A percentile compares a stretch with the other conserved stretches of the same genome.
These are phyloP conservation scores for Wickerhamomyces bovis DNA, from an alignment of 805 yeast genomes.

Conservation along the genomic window DNA sequence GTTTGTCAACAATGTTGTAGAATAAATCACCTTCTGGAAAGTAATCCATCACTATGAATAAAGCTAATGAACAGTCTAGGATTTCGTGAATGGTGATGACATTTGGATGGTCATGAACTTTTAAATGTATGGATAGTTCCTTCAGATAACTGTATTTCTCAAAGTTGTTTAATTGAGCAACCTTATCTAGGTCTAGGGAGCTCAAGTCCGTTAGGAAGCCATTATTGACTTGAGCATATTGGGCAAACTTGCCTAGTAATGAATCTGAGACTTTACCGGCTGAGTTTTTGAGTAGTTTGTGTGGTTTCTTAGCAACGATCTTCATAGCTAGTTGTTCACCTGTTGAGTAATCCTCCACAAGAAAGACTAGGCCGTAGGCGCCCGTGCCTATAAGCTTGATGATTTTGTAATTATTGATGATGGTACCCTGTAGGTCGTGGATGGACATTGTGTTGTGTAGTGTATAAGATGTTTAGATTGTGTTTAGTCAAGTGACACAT, in stretches of 20 bases:
- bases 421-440: conserved; percentile 4
- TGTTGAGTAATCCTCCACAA: conserved; percentile 50
- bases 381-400: conserved; percentile 55
- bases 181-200: conserved; percentile 19
- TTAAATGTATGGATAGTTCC: conserved; percentile 70
- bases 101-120: conserved; percentile 74
- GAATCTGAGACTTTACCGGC: conserved; percentile 12
- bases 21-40: conserved; percentile 83
- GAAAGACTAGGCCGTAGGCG: conserved; percentile 77
- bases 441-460: not conserved
- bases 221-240: conserved; percentile 2
- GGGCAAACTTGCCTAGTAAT: conserved; percentile 12
- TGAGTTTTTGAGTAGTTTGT: conserved; percentile 18
- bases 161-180: conserved; percentile 1
- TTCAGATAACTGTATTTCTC: conserved; percentile 29
- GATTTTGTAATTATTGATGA: conserved; percentile 16
- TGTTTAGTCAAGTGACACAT: not conserved
- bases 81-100: conserved; percentile 72
- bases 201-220: conserved; percentile 6
- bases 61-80: conserved; percentile 49
- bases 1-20: conserved; percentile 72
- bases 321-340: conserved; percentile 62
- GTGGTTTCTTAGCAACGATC: conserved; percentile 44
- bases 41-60: conserved; percentile 80
- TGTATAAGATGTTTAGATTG: not conserved